These are phyloP conservation scores for Aphanomyces cochlioides DNA, from an alignment of 352 stramenopile species.

Conservation along the genomic window DNA sequence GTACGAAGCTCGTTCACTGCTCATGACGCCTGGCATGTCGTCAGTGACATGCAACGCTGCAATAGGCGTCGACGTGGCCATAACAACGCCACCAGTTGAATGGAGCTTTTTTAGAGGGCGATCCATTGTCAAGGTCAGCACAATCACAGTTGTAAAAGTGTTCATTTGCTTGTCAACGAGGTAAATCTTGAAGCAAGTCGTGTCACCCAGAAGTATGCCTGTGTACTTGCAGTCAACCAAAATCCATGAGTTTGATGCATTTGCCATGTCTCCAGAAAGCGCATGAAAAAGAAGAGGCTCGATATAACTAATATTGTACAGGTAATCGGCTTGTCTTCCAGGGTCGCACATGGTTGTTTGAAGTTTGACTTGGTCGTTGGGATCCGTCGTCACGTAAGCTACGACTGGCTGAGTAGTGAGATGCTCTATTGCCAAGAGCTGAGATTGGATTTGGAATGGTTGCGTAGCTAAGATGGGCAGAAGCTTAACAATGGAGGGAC, in stretches of 20 bases:
- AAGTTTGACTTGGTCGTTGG: no score
- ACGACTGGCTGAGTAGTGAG: no score
- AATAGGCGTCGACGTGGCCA: neutral
- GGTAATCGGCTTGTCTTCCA: neutral
- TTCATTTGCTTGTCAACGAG: neutral
- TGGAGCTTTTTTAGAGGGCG: neutral
- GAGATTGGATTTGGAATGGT: no score
- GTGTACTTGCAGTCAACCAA: slow-evolving; percentile 3
- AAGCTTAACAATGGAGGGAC: neutral
- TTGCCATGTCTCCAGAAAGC: neutral
- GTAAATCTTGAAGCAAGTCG: slow-evolving; percentile 13
- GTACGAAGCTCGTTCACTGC: neutral
- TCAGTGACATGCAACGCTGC: neutral
- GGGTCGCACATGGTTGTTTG: no score
- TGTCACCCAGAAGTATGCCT: neutral
- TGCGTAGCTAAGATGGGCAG: no score
- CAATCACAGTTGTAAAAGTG: neutral
- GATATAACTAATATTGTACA: neutral
- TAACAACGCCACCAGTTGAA: neutral
- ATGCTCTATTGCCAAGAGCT: no score
- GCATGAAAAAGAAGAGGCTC: neutral
- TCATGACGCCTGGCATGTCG: neutral
- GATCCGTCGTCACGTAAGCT: no score
- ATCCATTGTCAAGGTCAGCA: neutral
- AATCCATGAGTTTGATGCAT: neutral